These are phyloP conservation scores for Blastobotrys ciferrii DNA, from an alignment of 1,139 yeast genomes.

Conservation along the genomic window DNA sequence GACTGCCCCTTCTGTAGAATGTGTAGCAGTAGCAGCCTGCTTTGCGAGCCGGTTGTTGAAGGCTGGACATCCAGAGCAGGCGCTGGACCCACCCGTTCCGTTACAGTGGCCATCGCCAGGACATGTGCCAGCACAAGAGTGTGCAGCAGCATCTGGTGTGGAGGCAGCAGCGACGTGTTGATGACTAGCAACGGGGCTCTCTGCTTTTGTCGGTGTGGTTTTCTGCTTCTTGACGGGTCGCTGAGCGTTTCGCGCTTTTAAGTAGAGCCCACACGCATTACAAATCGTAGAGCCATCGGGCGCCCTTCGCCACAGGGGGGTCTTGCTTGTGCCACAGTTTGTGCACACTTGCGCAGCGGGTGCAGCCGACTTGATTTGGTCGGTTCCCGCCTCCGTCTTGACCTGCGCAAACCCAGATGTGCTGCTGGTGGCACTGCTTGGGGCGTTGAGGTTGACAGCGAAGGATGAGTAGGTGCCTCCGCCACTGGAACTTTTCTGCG, in stretches of 20 bases:
- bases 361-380: slow-evolving; percentile 7
- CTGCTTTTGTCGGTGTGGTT: background rate
- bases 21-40: slow-evolving; percentile 13
- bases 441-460: slow-evolving; percentile 9
- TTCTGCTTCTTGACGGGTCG: slow-evolving; percentile 54
- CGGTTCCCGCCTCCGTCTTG: background rate
- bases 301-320: slow-evolving; percentile 70
- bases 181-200: background rate
- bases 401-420: background rate
- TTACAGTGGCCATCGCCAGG: slow-evolving; percentile 83
- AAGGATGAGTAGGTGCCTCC: slow-evolving; percentile 12
- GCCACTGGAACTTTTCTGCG: background rate
- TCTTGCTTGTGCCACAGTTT: slow-evolving; percentile 65
- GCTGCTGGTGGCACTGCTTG: background rate
- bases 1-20: background rate
- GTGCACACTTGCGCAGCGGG: slow-evolving; percentile 49
- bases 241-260: slow-evolving; percentile 42
- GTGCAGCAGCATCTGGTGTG: background rate
- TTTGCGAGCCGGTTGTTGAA: slow-evolving; percentile 60
- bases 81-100: slow-evolving; percentile 81
- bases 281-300: slow-evolving; percentile 65
- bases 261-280: slow-evolving; percentile 65
- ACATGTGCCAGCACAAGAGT: slow-evolving; percentile 53
- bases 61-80: slow-evolving; percentile 83
- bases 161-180: background rate